Percentiles rank a stretch among this genome's conserved stretches.
These are phyloP conservation scores for Lachancea cidri DNA, from an alignment of 805 yeast species.

Conservation along the genomic window DNA sequence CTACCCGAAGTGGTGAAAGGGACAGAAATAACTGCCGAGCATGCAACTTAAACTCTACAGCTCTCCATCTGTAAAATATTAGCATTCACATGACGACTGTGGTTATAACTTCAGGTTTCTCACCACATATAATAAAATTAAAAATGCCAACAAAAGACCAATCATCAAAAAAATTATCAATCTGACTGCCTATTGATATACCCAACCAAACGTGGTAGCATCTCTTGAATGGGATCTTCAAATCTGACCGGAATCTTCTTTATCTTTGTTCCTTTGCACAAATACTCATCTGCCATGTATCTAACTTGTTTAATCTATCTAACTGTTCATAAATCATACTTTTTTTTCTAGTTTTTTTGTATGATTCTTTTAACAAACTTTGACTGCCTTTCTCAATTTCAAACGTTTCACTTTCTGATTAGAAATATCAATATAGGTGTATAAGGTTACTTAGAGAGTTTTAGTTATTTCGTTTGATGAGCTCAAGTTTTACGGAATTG, in stretches of 20 bases:
- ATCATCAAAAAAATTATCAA: too few relatives aligned
- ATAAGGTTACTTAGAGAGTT: too few relatives aligned
- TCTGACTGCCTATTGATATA: too few relatives aligned
- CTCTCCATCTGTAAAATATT: background rate
- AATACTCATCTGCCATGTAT: constrained; percentile 1
- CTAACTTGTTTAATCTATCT: constrained; percentile 1
- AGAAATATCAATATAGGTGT: too few relatives aligned
- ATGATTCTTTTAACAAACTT: background rate
- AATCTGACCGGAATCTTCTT: background rate
- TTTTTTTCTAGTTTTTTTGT: background rate
- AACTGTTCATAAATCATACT: background rate
- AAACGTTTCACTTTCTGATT: too few relatives aligned
- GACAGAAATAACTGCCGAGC: background rate
- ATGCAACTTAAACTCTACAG: background rate
- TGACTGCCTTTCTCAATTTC: too few relatives aligned
- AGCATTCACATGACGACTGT: background rate
- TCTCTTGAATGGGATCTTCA: background rate
- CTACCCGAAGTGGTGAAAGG: too few relatives aligned
- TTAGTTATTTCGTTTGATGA: background rate
- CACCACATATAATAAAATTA: background rate
- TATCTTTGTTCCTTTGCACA: background rate
- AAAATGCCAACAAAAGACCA: background rate
- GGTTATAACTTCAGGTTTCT: background rate
- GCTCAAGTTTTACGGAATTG: background rate
- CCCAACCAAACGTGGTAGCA: background rate